phyloP scores from a whole-genome alignment of 441 rosid species.

The Adansonia madagascariensis region DNA sequence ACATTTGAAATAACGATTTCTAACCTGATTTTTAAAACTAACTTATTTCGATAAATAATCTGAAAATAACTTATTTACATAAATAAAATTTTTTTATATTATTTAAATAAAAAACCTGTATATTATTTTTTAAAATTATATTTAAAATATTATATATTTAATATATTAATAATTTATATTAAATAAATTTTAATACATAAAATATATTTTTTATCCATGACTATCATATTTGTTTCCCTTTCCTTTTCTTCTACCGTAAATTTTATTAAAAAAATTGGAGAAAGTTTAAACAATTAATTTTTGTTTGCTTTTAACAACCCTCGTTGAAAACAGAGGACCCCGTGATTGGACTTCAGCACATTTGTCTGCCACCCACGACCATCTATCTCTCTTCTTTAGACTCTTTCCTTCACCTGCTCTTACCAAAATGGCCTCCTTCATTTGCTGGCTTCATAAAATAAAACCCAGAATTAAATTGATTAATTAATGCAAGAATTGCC shows the following conservation, averaged over 20 bases:
- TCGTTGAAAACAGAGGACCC: slow-evolving; percentile 24
- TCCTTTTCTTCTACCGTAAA: neutral
- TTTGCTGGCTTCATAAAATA: slow-evolving; percentile 17
- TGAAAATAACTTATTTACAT: too few relatives aligned
- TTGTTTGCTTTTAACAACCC: slow-evolving; percentile 3
- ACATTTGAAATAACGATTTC: too few relatives aligned
- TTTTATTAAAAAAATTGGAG: neutral
- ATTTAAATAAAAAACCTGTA: too few relatives aligned
- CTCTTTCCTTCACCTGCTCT: neutral
- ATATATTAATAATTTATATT: too few relatives aligned
- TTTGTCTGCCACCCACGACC: slow-evolving; percentile 48
- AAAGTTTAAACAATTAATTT: neutral
- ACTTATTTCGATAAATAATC: too few relatives aligned
- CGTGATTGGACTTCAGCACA: slow-evolving; percentile 34
- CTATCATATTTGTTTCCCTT: neutral
- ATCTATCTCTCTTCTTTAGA: neutral
- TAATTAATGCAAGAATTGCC: neutral
- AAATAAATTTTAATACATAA: too few relatives aligned
- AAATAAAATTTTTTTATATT: too few relatives aligned
- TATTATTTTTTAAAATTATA: too few relatives aligned
- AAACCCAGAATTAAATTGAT: neutral
- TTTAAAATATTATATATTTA: too few relatives aligned
- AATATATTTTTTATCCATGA: too few relatives aligned
- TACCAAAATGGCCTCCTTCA: neutral
- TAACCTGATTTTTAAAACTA: too few relatives aligned